Conservation (phyloP, 495 filamentous ascomycete species). For the Paragyromitra xinjiangensis region DNA sequence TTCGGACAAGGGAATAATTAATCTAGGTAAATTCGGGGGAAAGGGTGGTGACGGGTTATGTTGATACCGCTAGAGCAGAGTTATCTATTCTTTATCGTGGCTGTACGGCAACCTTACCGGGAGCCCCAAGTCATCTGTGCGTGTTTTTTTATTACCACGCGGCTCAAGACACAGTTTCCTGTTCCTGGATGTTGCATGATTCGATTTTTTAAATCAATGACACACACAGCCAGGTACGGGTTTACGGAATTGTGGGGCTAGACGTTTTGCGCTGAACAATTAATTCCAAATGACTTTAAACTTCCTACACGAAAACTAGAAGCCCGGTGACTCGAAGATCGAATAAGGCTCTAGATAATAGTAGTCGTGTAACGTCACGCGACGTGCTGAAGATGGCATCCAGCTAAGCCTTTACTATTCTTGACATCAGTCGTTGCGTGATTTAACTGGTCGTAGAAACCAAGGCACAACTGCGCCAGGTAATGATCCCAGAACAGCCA, state of each 20-base stretch:
- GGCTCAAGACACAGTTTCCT: slow-evolving; percentile 21
- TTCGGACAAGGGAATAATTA: not conserved
- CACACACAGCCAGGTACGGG: not conserved
- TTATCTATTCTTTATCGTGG: not conserved
- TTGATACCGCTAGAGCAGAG: not conserved
- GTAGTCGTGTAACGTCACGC: slow-evolving; percentile 10
- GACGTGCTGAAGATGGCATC: slow-evolving; percentile 6
- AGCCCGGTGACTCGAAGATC: slow-evolving; percentile 21
- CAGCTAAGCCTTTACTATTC: not conserved
- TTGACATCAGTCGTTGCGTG: not conserved
- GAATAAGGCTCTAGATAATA: not conserved
- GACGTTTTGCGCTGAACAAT: not conserved
- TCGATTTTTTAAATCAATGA: not conserved
- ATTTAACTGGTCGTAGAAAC: not conserved
- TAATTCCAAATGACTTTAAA: not conserved
- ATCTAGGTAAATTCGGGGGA: not conserved
- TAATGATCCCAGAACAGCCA: slow-evolving; percentile 3
- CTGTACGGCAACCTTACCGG: not conserved
- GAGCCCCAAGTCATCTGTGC: not conserved
- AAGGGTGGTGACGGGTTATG: slow-evolving; percentile 1
- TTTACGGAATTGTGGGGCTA: not conserved
- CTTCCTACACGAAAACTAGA: not conserved
- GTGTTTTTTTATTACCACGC: slow-evolving; percentile 8
- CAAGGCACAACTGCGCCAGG: not conserved
- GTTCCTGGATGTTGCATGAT: slow-evolving; percentile 21